Base-by-base conservation (phyloP, 2,329 filamentous ascomycete species). In the Fusarium palustre region DNA sequence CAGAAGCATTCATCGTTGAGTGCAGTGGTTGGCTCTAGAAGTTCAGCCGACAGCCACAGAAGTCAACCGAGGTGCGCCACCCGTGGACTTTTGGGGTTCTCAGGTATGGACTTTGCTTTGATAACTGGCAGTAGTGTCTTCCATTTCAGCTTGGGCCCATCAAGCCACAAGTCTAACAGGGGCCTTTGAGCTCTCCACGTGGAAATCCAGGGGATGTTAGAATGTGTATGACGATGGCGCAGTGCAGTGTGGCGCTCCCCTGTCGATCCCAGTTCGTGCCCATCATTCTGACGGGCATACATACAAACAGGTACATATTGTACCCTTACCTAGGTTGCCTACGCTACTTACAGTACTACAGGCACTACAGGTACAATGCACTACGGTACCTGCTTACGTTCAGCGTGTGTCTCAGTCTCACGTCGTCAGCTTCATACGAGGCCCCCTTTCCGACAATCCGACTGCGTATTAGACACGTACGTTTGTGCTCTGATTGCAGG, bases 221-320 rank as follows among this genome's bases (percentile, higher is more conserved):
- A 24, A 38, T 30, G 43, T 45, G 33, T 47, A 53, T 68, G 58
- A 54, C 41, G 56, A 61, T 63, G 48, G 58, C 43, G 25, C 25
- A 55, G 42, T 56, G 22, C n/a, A 47, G 38, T 59, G 63, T 70
- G 67, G 63, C 67, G 67, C 48, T 70, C 67, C 66, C 66, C 67
- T 69, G 67, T 60, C 63, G 67, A 70, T 69, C 67, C 58, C 34
- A 50, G 67, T 68, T 70, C 54, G 62, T 59, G 62, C 20, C 58
- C 55, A 55, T 62, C 42, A 53, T 49, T 56, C 53, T 69, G 66
- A 66, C 53, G 58, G 46, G 18, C 62, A 65, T 65, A 43, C 49
- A 64, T 38, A 64, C 43, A 64, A 42, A 64, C 43, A 43, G n/a
- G n/a, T n/a, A n/a, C n/a, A 54, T 28, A 50, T 45, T 31, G 18